A percentile compares a stretch with the other conserved stretches of the same genome.
Evolutionary conservation across 176 grass and related monocot genomes (phyloP).

Genomic region (Rhynchospora breviuscula): DNA sequence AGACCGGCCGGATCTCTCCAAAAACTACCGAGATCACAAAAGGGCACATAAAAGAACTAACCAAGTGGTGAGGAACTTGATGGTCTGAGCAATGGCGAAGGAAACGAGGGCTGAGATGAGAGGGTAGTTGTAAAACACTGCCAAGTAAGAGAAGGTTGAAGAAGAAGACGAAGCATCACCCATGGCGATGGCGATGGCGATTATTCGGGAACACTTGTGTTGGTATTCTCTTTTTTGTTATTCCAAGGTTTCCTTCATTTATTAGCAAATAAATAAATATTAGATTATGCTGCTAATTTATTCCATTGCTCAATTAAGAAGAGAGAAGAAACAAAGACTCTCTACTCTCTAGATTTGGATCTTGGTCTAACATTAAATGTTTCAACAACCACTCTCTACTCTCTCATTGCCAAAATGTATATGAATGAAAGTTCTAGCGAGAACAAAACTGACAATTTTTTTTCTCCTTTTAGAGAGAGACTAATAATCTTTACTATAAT

Average conservation of each 20-base stretch:
- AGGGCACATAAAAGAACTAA: background rate
- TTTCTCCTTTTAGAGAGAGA: no score
- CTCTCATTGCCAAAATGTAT: no score
- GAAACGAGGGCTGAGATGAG: constrained; percentile 58
- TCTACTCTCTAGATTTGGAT: background rate
- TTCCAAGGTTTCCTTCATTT: background rate
- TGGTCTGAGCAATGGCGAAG: constrained; percentile 67
- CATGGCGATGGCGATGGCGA: background rate
- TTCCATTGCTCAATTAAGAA: background rate
- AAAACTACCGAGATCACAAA: background rate
- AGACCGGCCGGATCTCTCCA: background rate
- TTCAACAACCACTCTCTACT: background rate
- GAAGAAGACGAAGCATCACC: constrained; percentile 13
- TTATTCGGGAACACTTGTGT: constrained; percentile 11
- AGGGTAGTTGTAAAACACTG: constrained; percentile 57
- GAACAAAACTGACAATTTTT: no score
- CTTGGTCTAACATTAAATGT: constrained; percentile 15
- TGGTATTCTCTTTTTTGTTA: background rate
- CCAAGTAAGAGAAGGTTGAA: constrained; percentile 57
- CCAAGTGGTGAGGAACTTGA: constrained; percentile 91
- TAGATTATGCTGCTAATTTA: background rate
- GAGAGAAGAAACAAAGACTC: background rate
- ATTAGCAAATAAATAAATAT: background rate
- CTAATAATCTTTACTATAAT: no score
- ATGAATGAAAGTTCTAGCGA: no score